A percentile compares a stretch with the other conserved stretches of the same genome.
Evolutionary conservation across 768 basidiomycete species (phyloP).

Genomic region (Lactifluus hygrophoroides): DNA sequence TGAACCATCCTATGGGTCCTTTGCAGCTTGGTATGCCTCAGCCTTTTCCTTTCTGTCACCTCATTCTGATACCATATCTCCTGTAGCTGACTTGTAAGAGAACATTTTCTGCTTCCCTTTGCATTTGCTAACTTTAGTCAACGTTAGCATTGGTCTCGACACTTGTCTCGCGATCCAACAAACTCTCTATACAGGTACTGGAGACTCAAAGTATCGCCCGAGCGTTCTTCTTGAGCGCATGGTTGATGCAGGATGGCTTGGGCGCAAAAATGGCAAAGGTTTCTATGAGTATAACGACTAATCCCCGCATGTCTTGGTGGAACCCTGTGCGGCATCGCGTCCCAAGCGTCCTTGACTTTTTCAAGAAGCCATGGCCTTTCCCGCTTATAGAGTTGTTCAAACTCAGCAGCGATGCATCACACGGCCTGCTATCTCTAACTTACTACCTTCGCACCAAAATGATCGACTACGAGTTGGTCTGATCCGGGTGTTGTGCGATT

Average conservation of each 20-base stretch:
- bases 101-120: background rate
- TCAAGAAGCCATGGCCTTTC: background rate
- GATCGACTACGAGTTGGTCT: conserved; percentile 3
- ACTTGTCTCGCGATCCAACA: conserved; percentile 92
- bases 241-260: conserved; percentile 95
- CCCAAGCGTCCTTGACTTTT: background rate
- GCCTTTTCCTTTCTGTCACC: background rate
- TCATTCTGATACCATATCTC: background rate
- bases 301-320: background rate
- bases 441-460: background rate
- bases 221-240: conserved; percentile 84
- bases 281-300: conserved; percentile 73
- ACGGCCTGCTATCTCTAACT: background rate
- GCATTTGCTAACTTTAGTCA: background rate
- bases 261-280: conserved; percentile 87
- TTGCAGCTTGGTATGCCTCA: conserved; percentile 59
- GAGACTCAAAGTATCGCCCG: conserved; percentile 93
- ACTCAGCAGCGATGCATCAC: background rate
- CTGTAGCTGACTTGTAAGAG: conserved; percentile 31
- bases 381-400: background rate
- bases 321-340: background rate
- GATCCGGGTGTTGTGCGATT: conserved; percentile 4
- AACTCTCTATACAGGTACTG: conserved; percentile 80
- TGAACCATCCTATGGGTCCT: conserved; percentile 95
- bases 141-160: conserved; percentile 83